Conservation (phyloP, 1,139 yeast species). For the Candida sojae region DNA sequence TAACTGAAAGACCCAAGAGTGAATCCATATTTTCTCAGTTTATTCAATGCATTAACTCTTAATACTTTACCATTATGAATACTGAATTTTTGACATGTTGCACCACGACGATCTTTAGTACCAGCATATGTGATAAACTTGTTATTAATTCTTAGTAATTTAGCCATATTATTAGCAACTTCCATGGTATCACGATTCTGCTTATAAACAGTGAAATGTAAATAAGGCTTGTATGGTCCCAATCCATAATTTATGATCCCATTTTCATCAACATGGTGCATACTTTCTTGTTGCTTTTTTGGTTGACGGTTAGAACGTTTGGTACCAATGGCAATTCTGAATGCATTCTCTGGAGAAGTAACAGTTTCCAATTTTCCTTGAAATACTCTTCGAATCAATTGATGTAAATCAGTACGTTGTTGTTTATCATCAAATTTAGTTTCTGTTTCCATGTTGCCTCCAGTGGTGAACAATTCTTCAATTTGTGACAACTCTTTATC, state of each 20-base stretch:
- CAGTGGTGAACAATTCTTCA: conserved; percentile 55
- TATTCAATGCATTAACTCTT: conserved; percentile 75
- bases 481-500: conserved; percentile 58
- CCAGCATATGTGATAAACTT: conserved; percentile 83
- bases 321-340: conserved; percentile 49
- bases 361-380: conserved; percentile 74
- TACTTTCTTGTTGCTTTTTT: conserved; percentile 41
- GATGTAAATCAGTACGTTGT: conserved; percentile 75
- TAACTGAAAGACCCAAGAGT: conserved; percentile 78
- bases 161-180: conserved; percentile 73
- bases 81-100: conserved; percentile 84
- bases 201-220: conserved; percentile 83
- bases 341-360: conserved; percentile 69
- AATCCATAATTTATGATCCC: conserved; percentile 56
- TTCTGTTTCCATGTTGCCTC: conserved; percentile 60
- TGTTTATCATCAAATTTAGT: conserved; percentile 66
- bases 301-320: conserved; percentile 24
- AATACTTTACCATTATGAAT: conserved; percentile 74
- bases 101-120: conserved; percentile 95
- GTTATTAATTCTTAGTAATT: conserved; percentile 71
- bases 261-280: conserved; percentile 51
- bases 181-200: conserved; percentile 99
- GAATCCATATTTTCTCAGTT: conserved; percentile 66
- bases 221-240: conserved; percentile 66
- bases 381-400: conserved; percentile 72